Evolutionary conservation across 1,284 basidiomycete species (phyloP).

Genomic region (Sanghuangporus sanghuang): DNA sequence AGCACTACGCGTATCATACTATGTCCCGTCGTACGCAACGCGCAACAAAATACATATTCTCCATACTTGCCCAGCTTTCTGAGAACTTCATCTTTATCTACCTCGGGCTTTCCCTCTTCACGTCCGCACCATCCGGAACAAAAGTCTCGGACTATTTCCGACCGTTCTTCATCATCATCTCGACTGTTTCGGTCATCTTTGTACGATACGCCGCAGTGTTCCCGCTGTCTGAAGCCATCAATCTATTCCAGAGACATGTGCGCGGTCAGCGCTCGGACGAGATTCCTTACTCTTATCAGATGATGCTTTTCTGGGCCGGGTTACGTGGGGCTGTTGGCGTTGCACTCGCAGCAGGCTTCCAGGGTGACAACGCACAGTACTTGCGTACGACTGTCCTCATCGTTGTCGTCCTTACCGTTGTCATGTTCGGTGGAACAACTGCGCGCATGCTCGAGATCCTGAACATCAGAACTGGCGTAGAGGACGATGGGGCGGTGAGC

Average conservation of each 20-base stretch:
- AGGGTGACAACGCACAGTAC: conserved; percentile 86
- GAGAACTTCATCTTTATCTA: conserved; percentile 99
- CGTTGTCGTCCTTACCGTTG: conserved; percentile 92
- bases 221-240: conserved; percentile 94
- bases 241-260: conserved; percentile 80
- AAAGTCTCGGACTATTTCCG: conserved; percentile 86
- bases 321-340: conserved; percentile 95
- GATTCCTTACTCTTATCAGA: conserved; percentile 91
- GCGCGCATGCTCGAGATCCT: conserved; percentile 95
- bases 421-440: conserved; percentile 96
- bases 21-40: conserved; percentile 95
- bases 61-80: conserved; percentile 86
- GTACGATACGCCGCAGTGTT: conserved; percentile 96
- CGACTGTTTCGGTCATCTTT: conserved; percentile 86
- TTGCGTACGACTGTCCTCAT: conserved; percentile 93
- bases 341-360: conserved; percentile 93
- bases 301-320: conserved; percentile 99
- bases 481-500: conserved; percentile 81
- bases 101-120: conserved; percentile 94
- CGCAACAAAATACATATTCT: conserved; percentile 95
- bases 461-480: conserved; percentile 94
- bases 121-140: conserved; percentile 65
- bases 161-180: conserved; percentile 90
- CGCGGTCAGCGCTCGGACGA: conserved; percentile 84
- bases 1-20: conserved; percentile 99